Percentiles rank a stretch among this genome's conserved stretches.
Evolutionary conservation across 148 eudicot species (phyloP).

Genomic region (Cornus suecica): DNA sequence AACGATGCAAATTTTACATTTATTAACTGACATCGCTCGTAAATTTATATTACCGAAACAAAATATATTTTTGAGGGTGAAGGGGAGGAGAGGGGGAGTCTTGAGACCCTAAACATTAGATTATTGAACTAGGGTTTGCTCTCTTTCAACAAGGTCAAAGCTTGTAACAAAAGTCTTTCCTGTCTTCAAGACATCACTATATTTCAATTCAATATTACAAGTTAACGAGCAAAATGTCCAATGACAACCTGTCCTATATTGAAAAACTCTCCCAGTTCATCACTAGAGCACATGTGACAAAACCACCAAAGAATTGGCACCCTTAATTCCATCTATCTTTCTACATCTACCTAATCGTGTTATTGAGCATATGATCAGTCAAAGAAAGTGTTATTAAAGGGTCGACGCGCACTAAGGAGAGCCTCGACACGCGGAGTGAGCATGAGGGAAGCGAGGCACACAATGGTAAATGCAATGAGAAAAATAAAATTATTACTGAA

Average conservation of each 20-base stretch:
- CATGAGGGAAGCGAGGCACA: no score
- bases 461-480: no score
- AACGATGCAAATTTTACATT: not conserved
- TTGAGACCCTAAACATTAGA: not conserved
- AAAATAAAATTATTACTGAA: no score
- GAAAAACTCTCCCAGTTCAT: slow-evolving; percentile 18
- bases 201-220: not conserved
- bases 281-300: slow-evolving; percentile 7
- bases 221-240: slow-evolving; percentile 8
- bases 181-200: not conserved
- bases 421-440: no score
- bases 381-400: no score
- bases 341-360: slow-evolving; percentile 4
- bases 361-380: not conserved
- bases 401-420: no score
- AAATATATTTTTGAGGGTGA: not conserved
- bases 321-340: slow-evolving; percentile 14
- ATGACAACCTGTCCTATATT: slow-evolving; percentile 27
- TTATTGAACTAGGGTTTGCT: not conserved
- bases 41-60: no score
- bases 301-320: slow-evolving; percentile 16
- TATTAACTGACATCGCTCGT: no score
- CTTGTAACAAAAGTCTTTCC: slow-evolving; percentile 16
- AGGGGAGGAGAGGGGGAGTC: not conserved
- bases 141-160: slow-evolving; percentile 13